Conservation (phyloP, 2,329 filamentous ascomycete genomes). For the Emericellopsis atlantica region DNA sequence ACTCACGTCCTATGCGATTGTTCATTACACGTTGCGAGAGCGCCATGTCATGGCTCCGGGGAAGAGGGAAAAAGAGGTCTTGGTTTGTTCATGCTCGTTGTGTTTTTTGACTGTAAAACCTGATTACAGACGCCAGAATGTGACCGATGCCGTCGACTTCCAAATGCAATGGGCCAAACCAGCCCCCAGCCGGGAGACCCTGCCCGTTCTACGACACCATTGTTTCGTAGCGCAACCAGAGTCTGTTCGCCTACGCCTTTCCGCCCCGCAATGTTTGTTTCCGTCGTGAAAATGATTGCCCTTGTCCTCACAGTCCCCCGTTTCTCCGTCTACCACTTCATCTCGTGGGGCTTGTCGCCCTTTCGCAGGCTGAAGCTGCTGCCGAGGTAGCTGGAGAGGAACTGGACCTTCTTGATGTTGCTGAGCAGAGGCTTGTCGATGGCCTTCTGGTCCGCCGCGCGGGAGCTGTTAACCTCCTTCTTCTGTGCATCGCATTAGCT, state of each 20-base stretch:
- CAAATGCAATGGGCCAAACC: conserved; percentile 54
- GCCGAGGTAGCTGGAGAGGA: conserved; percentile 86
- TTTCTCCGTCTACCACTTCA: conserved; percentile 74
- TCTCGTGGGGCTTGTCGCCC: conserved; percentile 99
- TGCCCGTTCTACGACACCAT: conserved; percentile 22
- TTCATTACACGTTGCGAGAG: too few relatives aligned
- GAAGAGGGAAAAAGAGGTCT: too few relatives aligned
- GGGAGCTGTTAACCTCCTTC: conserved; percentile 88
- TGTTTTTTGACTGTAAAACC: conserved; percentile 48
- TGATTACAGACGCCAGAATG: conserved; percentile 56
- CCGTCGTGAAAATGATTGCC: conserved; percentile 1
- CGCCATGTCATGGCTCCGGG: too few relatives aligned
- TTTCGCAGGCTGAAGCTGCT: conserved; percentile 97
- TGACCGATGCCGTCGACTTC: conserved; percentile 53
- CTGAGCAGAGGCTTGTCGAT: conserved; percentile 92
- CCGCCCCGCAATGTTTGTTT: neutral
- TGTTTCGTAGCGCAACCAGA: neutral
- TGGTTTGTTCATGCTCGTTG: conserved; percentile 26
- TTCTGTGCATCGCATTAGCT: conserved; percentile 56
- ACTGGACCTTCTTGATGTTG: conserved; percentile 96
- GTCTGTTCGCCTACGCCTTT: conserved; percentile 5
- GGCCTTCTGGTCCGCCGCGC: conserved; percentile 95
- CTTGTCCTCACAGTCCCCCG: neutral
- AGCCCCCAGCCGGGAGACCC: conserved; percentile 37
- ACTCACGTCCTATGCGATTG: conserved; percentile 1